phyloP scores from a whole-genome alignment of 345 rosid species.

The Bruguiera parviflora region DNA sequence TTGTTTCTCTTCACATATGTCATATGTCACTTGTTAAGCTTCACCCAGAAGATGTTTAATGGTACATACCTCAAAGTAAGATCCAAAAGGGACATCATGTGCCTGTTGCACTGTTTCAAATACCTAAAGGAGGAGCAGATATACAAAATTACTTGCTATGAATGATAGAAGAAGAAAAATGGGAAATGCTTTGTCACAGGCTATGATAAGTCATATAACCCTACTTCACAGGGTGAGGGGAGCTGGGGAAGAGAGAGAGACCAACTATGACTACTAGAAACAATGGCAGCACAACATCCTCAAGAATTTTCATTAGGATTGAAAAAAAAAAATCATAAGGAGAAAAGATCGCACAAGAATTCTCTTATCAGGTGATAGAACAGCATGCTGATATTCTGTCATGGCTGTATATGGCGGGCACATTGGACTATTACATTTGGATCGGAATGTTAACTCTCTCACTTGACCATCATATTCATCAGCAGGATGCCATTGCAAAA shows the following conservation, averaged over 20 bases:
- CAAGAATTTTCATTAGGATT: neutral
- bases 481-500: constrained; percentile 89
- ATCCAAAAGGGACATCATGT: constrained; percentile 96
- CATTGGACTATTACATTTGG: constrained; percentile 88
- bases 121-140: constrained; percentile 41
- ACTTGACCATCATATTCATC: constrained; percentile 97
- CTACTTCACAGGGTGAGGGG: too few species aligned
- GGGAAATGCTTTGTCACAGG: neutral
- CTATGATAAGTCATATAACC: too few species aligned
- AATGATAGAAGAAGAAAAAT: neutral
- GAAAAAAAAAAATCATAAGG: constrained; percentile 1
- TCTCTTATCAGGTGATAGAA: constrained; percentile 74
- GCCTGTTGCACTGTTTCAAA: constrained; percentile 97
- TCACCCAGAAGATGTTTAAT: neutral
- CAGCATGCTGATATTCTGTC: constrained; percentile 91
- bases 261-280: too few species aligned
- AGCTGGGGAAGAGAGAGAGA: too few species aligned
- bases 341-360: constrained; percentile 43
- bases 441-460: constrained; percentile 83
- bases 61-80: constrained; percentile 73
- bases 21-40: neutral
- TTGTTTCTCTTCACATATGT: neutral
- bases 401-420: constrained; percentile 98
- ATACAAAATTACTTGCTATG: neutral
- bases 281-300: neutral